Base-by-base conservation (phyloP, 768 basidiomycete genomes). In the Amanita thiersii region DNA sequence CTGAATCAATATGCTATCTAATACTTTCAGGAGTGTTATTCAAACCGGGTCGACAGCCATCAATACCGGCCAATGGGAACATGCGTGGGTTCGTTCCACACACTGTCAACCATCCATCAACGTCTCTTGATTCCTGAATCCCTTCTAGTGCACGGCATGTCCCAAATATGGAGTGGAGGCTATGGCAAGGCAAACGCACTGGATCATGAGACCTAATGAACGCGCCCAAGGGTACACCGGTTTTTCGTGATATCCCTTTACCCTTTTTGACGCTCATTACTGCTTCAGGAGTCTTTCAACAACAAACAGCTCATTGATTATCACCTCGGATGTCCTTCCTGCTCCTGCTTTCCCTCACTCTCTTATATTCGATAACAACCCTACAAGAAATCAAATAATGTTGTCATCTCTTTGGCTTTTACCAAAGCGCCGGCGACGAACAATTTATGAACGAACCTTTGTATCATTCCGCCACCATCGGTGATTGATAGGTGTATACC, bases 241-340 rank as follows among this genome's bases (percentile, higher is more conserved):
- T 43, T 19, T 20, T 30, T 42, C 21, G 23, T 34, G 26, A 29
- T 19, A 35, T 24, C 12, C 34, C 42, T 37, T 29, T 43, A 18
- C 14, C 15, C 26, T 25, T n/a, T 19, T 28, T 18, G 24, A 15
- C 24, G n/a, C 19, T 37, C 18, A 36, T 43, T 26, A 14, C 40
- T 24, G 26, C 31, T 24, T 23, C 33, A 24, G 20, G 31, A 26
- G 31, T 24, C 7, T 10, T 26, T 34, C 32, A 18, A 20, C 24
- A 29, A 43, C 42, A 37, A 21, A 26, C 25, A 15, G 23, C 4
- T 28, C 3, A 25, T n/a, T 37, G 35, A 25, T 37, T 35, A 43
- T 43, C 42, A 34, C 42, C 41, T 43, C 41, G 42, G 42, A 43
- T 34, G 28, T 35, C 15, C 40, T 11, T n/a, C n/a, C n/a, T n/a